Evolutionary conservation across 257 asterid species (phyloP), one percentile per base, ranked within the genome.

Genomic region (Prunella vulgaris): DNA sequence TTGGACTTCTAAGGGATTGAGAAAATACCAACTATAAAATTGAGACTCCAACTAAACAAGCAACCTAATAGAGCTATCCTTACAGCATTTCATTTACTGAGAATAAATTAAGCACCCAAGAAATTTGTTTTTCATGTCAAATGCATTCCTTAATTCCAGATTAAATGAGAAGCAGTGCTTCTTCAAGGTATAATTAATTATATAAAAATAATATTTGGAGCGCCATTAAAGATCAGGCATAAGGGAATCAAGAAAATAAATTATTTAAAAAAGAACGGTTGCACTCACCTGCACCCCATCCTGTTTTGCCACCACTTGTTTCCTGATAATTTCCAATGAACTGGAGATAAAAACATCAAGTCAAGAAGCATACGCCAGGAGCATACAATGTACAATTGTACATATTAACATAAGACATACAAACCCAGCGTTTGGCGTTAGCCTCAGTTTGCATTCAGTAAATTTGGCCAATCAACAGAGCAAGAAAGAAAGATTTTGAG

Each of bases 261-360:
- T 12, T 18, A 38, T 40, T 33, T 6, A 48, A 24, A 74, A n/a
- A 71, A 53, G 42, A 38, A 53, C 28, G 5, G 22, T 33, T 56
- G 61, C 18, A 79, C 90, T 80, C 75, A 93, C 98, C 97, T 25
- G 98, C 78, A 67, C 98, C 98, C 97, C 97, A 93, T 65, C 98
- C 98, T 49, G 92, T 84, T 87, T 76, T 87, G 78, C 63, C 73
- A 77, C 97, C 95, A 70, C 63, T 69, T 10, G 90, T 82, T 80
- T 93, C 98, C 85, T 90, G 98, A 84, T 87, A 93, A 83, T 93
- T 93, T 61, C 97, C 98, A 10, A 93, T 85, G 81, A 93, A 87
- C 98, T 93, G 89, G 63, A 77, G 72, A 68, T 15, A 70, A 58
- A 72, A 60, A 28, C 69, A 46, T 58, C 76, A 83, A 74, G 77